These are phyloP conservation scores for Rusavskia elegans DNA, from an alignment of 495 filamentous ascomycete species.

Conservation along the genomic window DNA sequence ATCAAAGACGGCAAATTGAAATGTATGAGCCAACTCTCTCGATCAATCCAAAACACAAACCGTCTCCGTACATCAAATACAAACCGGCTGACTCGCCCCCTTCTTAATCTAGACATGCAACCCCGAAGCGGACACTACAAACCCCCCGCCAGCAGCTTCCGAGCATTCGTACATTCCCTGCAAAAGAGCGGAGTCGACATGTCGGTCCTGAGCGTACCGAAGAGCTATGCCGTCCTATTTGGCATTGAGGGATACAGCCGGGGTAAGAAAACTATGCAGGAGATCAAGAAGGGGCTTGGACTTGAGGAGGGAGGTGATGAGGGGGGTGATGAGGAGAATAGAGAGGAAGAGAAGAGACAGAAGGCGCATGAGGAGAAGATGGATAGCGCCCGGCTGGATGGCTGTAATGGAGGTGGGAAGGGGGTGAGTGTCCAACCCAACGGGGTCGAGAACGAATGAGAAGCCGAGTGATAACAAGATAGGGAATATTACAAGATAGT, in stretches of 20 bases:
- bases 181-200: constrained; percentile 65
- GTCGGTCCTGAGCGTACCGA: constrained; percentile 56
- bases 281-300: constrained; percentile 31
- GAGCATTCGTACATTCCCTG: constrained; percentile 58
- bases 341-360: background rate
- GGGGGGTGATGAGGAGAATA: constrained; percentile 1
- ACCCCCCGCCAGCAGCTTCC: constrained; percentile 64
- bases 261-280: constrained; percentile 35
- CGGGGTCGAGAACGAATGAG: too few relatives aligned
- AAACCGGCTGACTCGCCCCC: background rate
- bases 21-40: constrained; percentile 20
- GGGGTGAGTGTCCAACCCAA: too few relatives aligned
- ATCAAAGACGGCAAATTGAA: constrained; percentile 56
- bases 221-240: constrained; percentile 65
- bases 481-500: too few relatives aligned
- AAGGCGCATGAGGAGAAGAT: constrained; percentile 1
- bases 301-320: constrained; percentile 13
- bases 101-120: constrained; percentile 12
- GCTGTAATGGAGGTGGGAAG: too few relatives aligned
- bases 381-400: background rate
- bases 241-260: constrained; percentile 59
- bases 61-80: too few relatives aligned
- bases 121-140: constrained; percentile 69
- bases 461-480: too few relatives aligned
- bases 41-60: too few relatives aligned